Conservation (phyloP, 208 protist genomes). For the Kentomonas sorsogonicus region DNA sequence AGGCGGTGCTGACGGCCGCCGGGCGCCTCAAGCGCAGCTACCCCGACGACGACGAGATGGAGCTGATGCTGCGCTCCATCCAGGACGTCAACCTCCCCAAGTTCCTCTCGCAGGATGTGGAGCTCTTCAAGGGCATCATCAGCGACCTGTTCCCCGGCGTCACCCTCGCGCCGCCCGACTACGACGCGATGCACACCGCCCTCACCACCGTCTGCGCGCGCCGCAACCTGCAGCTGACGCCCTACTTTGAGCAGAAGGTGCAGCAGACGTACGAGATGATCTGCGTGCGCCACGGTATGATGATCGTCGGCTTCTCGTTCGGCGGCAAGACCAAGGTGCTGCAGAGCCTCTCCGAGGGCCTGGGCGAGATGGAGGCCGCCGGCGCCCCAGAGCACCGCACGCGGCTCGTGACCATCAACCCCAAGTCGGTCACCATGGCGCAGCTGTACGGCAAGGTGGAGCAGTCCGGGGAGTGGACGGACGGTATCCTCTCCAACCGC, state of each 20-base stretch:
- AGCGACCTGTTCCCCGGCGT: constrained; percentile 93
- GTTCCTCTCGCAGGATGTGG: constrained; percentile 94
- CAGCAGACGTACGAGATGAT: constrained; percentile 96
- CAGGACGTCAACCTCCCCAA: constrained; percentile 95
- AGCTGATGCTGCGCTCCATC: constrained; percentile 94
- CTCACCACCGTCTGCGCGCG: constrained; percentile 48
- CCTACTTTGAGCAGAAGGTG: constrained; percentile 89
- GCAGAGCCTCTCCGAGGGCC: constrained; percentile 79
- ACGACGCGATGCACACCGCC: constrained; percentile 80
- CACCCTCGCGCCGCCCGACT: constrained; percentile 79
- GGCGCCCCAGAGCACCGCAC: constrained; percentile 72
- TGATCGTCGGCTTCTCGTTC: constrained; percentile 95
- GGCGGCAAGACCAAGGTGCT: constrained; percentile 90
- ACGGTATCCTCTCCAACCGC: constrained; percentile 94
- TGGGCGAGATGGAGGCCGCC: constrained; percentile 70
- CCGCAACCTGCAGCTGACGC: constrained; percentile 85
- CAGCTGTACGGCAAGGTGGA: constrained; percentile 96
- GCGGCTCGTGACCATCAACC: constrained; percentile 90
- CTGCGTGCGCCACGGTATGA: constrained; percentile 96
- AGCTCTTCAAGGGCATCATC: constrained; percentile 95
- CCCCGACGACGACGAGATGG: constrained; percentile 90
- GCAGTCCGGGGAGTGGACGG: constrained; percentile 94
- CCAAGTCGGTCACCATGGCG: constrained; percentile 93
- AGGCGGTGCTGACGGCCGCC: constrained; percentile 93
- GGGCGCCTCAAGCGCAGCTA: constrained; percentile 87